Evolutionary conservation across 148 eudicot species (phyloP).

Genomic region (Fagopyrum esculentum): DNA sequence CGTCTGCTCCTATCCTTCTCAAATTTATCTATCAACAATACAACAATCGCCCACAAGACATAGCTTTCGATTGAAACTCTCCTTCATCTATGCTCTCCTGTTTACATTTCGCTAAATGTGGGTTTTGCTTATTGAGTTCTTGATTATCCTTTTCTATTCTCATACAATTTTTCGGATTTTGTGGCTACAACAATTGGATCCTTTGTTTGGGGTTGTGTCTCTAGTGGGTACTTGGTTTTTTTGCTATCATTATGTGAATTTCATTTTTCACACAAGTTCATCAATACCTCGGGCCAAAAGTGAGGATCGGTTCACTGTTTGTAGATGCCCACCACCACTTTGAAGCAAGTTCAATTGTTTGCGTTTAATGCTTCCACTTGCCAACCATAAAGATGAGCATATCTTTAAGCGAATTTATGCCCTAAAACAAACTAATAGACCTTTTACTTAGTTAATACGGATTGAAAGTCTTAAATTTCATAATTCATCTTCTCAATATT

Average conservation of each 20-base stretch:
- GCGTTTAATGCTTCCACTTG: too few relatives aligned
- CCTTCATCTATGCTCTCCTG: background rate
- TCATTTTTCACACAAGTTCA: constrained; percentile 1
- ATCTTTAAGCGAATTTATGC: background rate
- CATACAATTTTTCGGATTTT: background rate
- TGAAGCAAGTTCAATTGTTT: constrained; percentile 10
- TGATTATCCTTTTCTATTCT: background rate
- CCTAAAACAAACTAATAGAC: constrained; percentile 19
- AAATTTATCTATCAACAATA: too few relatives aligned
- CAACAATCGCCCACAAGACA: background rate
- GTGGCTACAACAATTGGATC: constrained; percentile 18
- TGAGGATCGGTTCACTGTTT: constrained; percentile 27
- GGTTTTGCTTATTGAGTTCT: background rate
- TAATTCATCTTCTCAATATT: constrained; percentile 34
- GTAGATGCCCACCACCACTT: constrained; percentile 31
- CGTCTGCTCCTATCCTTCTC: background rate
- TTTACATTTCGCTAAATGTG: background rate
- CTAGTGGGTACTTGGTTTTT: constrained; percentile 5
- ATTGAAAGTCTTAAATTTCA: constrained; percentile 36
- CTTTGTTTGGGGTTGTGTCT: constrained; percentile 5
- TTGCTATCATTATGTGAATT: background rate
- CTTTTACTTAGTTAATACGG: constrained; percentile 36
- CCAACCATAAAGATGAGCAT: too few relatives aligned
- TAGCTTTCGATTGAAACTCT: background rate
- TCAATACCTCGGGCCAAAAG: background rate